These are phyloP conservation scores for Kickxella alabastrina DNA, from an alignment of 192 early-diverging fungal species.

Conservation along the genomic window DNA sequence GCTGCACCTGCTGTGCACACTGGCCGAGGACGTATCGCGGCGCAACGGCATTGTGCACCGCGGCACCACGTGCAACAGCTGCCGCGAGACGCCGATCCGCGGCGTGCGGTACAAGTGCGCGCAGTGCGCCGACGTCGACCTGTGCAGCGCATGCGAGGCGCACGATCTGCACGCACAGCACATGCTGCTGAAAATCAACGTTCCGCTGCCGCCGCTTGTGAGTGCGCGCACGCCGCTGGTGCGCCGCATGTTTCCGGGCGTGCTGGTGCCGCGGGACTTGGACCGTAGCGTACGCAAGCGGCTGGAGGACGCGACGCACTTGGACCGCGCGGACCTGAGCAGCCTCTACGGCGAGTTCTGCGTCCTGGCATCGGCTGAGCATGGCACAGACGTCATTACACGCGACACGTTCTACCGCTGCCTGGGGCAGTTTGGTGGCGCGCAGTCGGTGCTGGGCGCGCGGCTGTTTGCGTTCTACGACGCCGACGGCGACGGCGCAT, in stretches of 20 bases:
- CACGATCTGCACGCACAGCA: constrained; percentile 79
- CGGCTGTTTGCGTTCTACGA: constrained; percentile 91
- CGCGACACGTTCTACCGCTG: constrained; percentile 78
- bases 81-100: constrained; percentile 79
- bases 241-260: constrained; percentile 75
- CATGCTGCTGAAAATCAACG: constrained; percentile 82
- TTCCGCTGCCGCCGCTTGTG: constrained; percentile 87
- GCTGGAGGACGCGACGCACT: constrained; percentile 15
- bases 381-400: constrained; percentile 68
- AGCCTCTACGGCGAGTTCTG: constrained; percentile 86
- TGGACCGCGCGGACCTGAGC: constrained; percentile 79
- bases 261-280: constrained; percentile 15
- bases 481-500: constrained; percentile 68
- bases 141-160: constrained; percentile 91
- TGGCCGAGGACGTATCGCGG: constrained; percentile 81
- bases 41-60: constrained; percentile 61
- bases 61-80: constrained; percentile 92
- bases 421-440: constrained; percentile 78
- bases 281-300: constrained; percentile 3
- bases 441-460: constrained; percentile 79
- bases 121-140: constrained; percentile 89
- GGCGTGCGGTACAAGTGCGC: constrained; percentile 91
- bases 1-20: constrained; percentile 73
- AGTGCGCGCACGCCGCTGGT: constrained; percentile 73
- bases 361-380: constrained; percentile 64